phyloP scores from a whole-genome alignment of 192 early-diverging fungal species.

The Podila clonocystis region DNA sequence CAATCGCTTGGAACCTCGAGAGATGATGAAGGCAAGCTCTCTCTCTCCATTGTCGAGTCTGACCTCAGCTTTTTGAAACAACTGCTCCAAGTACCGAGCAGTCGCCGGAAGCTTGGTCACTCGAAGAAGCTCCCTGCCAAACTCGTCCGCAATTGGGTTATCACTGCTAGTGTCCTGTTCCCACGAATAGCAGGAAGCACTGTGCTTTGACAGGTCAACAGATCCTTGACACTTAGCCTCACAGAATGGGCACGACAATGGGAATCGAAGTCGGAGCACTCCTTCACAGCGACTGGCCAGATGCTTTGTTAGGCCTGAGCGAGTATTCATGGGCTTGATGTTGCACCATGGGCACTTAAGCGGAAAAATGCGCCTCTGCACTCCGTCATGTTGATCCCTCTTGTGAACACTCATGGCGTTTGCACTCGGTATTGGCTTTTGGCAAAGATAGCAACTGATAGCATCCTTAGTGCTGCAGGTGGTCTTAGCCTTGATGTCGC shows the following conservation, averaged over 20 bases:
- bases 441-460: too few relatives aligned
- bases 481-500: too few relatives aligned
- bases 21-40: slow-evolving; percentile 5
- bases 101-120: slow-evolving; percentile 8
- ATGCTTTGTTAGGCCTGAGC: neutral
- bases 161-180: slow-evolving; percentile 7
- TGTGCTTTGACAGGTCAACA: neutral
- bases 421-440: neutral
- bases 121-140: slow-evolving; percentile 10
- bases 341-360: neutral
- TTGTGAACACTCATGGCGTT: neutral
- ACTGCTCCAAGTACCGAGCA: neutral
- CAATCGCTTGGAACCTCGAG: slow-evolving; percentile 1
- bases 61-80: slow-evolving; percentile 13
- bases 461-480: too few relatives aligned
- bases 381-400: neutral
- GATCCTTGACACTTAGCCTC: neutral
- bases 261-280: neutral
- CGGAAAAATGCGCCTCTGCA: neutral
- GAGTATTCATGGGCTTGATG: neutral
- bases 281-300: neutral
- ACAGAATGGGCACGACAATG: slow-evolving; percentile 5
- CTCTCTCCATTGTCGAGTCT: slow-evolving; percentile 5
- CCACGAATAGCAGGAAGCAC: neutral
- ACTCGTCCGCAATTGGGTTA: neutral